phyloP scores from a whole-genome alignment of 768 basidiomycete genomes.

The Amanita muscaria region DNA sequence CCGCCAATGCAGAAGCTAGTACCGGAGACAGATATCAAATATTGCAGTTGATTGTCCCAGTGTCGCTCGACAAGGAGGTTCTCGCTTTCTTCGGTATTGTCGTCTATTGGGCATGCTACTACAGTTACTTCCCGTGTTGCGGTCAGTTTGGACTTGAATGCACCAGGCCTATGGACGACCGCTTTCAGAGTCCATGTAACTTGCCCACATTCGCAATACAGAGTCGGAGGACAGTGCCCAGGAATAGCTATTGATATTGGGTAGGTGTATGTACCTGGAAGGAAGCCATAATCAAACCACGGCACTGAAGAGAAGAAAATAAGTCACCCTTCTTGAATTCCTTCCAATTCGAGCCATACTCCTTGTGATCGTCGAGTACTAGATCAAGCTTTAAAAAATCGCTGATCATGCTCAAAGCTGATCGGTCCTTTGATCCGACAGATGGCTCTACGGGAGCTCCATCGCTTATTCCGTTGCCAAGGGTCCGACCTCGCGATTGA shows the following conservation, averaged over 20 bases:
- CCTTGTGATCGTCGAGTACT: constrained; percentile 24
- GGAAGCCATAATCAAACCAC: not conserved
- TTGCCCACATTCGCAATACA: constrained; percentile 66
- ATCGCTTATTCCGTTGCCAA: constrained; percentile 11
- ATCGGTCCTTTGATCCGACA: constrained; percentile 22
- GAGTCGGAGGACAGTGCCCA: constrained; percentile 64
- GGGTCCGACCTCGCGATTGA: constrained; percentile 14
- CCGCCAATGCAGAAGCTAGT: constrained; percentile 81
- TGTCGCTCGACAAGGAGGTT: constrained; percentile 78
- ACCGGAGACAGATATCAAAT: constrained; percentile 65
- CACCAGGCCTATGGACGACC: constrained; percentile 73
- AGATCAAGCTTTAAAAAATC: constrained; percentile 32
- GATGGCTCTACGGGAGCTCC: constrained; percentile 3
- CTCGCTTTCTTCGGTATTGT: constrained; percentile 75
- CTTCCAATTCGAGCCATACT: constrained; percentile 57
- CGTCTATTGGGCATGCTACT: constrained; percentile 69
- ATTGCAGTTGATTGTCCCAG: constrained; percentile 87
- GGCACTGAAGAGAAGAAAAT: not conserved
- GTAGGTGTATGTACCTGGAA: constrained; percentile 80
- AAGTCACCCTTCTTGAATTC: constrained; percentile 77
- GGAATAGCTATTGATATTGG: constrained; percentile 90
- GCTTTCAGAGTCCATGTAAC: constrained; percentile 78
- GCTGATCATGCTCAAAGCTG: constrained; percentile 28
- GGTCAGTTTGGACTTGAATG: constrained; percentile 63
- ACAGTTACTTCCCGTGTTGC: constrained; percentile 66